These are phyloP conservation scores for Diaporthe australafricana DNA, from an alignment of 2,329 filamentous ascomycete species.

Conservation along the genomic window DNA sequence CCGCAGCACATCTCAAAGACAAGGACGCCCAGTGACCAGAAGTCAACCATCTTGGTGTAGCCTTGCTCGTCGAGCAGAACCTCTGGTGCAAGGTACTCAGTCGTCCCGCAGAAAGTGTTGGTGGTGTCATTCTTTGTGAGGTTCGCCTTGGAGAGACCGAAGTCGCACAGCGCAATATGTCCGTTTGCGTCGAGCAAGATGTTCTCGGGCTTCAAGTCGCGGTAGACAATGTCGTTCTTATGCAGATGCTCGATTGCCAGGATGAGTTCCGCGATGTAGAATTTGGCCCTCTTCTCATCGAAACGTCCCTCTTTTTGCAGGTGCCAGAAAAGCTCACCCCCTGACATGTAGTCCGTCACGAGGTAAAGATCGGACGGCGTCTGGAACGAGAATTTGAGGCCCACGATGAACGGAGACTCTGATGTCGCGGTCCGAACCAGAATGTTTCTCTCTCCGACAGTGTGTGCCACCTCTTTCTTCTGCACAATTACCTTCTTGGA, in stretches of 20 bases:
- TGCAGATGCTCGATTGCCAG: slow-evolving; percentile 95
- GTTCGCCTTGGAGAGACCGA: slow-evolving; percentile 97
- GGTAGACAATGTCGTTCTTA: slow-evolving; percentile 97
- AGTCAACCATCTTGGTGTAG: slow-evolving; percentile 99
- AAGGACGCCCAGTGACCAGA: slow-evolving; percentile 96
- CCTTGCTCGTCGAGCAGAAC: slow-evolving; percentile 95
- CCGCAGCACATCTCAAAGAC: slow-evolving; percentile 99
- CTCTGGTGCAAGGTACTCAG: slow-evolving; percentile 95
- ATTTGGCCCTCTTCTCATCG: slow-evolving; percentile 93
- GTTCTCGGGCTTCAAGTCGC: slow-evolving; percentile 97
- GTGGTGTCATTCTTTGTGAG: slow-evolving; percentile 97
- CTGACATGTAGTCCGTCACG: slow-evolving; percentile 99
- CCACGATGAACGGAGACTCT: slow-evolving; percentile 97
- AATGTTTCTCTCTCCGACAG: slow-evolving; percentile 96
- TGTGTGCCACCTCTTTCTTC: slow-evolving; percentile 99
- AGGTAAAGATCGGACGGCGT: slow-evolving; percentile 96
- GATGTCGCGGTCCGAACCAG: slow-evolving; percentile 95
- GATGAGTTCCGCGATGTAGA: slow-evolving; percentile 98
- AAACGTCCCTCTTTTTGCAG: slow-evolving; percentile 97
- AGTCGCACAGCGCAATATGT: slow-evolving; percentile 97
- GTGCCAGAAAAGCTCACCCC: slow-evolving; percentile 98
- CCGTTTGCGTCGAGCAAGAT: slow-evolving; percentile 97
- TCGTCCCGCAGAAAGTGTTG: slow-evolving; percentile 98
- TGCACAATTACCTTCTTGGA: slow-evolving; percentile 99
- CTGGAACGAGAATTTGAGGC: slow-evolving; percentile 98